phyloP scores from a whole-genome alignment of 768 basidiomycete genomes.

The Gyrodon lividus region DNA sequence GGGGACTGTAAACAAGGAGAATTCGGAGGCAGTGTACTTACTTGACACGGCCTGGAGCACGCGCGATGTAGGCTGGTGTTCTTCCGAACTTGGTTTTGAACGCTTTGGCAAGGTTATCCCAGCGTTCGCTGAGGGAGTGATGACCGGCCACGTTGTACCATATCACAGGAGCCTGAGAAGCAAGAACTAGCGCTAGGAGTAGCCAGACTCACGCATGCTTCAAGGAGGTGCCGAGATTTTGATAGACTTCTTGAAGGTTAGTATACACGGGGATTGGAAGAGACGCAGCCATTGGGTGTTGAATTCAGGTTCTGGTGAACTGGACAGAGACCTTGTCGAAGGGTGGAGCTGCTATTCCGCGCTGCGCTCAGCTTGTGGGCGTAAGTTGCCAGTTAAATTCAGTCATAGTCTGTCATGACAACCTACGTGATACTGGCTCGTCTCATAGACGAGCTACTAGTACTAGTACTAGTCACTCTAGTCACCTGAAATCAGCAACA shows the following conservation, averaged over 20 bases:
- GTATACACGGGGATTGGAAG: slow-evolving; percentile 62
- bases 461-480: too few species aligned
- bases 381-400: too few species aligned
- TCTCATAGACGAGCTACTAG: too few species aligned
- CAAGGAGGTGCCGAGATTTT: slow-evolving; percentile 50
- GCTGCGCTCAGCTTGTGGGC: too few species aligned
- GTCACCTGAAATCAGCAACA: too few species aligned
- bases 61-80: slow-evolving; percentile 65
- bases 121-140: slow-evolving; percentile 41
- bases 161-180: too few species aligned
- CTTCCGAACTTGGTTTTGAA: slow-evolving; percentile 65
- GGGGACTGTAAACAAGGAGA: not conserved
- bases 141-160: not conserved
- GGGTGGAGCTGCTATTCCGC: too few species aligned
- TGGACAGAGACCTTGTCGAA: too few species aligned
- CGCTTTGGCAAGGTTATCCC: slow-evolving; percentile 59
- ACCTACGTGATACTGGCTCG: too few species aligned
- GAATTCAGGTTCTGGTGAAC: not conserved
- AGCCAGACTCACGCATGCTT: slow-evolving; percentile 51
- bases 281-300: slow-evolving; percentile 49
- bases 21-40: slow-evolving; percentile 29
- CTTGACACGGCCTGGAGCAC: slow-evolving; percentile 85
- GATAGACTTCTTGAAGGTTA: slow-evolving; percentile 54
- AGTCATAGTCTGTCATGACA: too few species aligned
- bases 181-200: too few species aligned